A percentile compares a stretch with the other conserved stretches of the same genome.
Evolutionary conservation across 1,284 basidiomycete species (phyloP).

Genomic region (Puccinia coronata): DNA sequence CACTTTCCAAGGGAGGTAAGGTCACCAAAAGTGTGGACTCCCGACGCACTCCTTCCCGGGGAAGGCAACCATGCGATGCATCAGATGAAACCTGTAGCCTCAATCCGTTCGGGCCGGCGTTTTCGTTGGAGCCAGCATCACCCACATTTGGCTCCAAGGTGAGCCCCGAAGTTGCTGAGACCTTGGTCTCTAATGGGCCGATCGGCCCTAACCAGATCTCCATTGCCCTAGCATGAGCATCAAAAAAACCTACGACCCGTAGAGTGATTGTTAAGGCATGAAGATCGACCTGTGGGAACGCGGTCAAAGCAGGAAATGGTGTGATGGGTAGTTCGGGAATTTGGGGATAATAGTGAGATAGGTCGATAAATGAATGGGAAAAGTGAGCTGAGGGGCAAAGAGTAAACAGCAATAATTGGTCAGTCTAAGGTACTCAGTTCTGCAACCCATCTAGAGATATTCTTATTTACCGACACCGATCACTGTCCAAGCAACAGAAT

Average conservation of each 20-base stretch:
- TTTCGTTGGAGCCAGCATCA: conserved; percentile 17
- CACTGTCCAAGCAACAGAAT: conserved; percentile 93
- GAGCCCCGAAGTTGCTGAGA: conserved; percentile 32
- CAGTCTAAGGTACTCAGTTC: neutral
- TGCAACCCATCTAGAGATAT: conserved; percentile 14
- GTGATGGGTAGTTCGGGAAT: conserved; percentile 39
- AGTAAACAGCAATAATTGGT: neutral
- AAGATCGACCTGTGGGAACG: conserved; percentile 30
- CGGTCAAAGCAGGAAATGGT: conserved; percentile 35
- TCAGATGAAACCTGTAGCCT: conserved; percentile 32
- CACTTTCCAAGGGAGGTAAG: conserved; percentile 41
- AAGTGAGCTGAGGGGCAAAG: conserved; percentile 34
- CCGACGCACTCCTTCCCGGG: conserved; percentile 3
- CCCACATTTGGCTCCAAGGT: conserved; percentile 10
- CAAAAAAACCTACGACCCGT: conserved; percentile 34
- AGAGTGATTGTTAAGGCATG: conserved; percentile 29
- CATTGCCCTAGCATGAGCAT: conserved; percentile 32
- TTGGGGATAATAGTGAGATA: conserved; percentile 43
- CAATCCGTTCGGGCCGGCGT: neutral
- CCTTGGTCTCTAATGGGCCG: conserved; percentile 28
- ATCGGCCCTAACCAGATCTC: conserved; percentile 48
- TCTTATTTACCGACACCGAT: conserved; percentile 80
- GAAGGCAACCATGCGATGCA: neutral
- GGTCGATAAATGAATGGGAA: conserved; percentile 47
- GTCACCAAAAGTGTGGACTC: conserved; percentile 39